phyloP scores from a whole-genome alignment of 1,139 yeast species.

The Kodamaea sp. region DNA sequence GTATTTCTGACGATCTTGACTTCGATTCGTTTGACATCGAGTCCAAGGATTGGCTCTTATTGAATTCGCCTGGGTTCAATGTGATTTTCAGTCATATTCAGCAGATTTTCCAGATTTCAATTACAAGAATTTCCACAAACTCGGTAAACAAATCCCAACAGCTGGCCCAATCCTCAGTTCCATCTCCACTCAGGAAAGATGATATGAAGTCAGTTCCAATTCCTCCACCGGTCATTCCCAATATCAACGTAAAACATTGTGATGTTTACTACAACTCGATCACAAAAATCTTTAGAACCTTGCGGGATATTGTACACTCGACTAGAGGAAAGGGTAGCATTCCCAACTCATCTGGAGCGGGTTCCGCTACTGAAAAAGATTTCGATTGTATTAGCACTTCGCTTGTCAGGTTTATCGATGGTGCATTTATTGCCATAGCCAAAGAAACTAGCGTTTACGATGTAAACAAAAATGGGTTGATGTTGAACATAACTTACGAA shows the following conservation, averaged over 20 bases:
- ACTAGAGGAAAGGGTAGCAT: constrained; percentile 10
- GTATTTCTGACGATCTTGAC: constrained; percentile 5
- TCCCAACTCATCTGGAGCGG: constrained; percentile 1
- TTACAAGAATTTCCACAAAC: constrained; percentile 29
- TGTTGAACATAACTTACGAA: constrained; percentile 48
- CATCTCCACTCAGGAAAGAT: constrained; percentile 1
- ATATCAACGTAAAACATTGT: constrained; percentile 21
- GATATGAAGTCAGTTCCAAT: constrained; percentile 9
- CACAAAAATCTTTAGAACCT: constrained; percentile 43
- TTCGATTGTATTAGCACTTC: constrained; percentile 10
- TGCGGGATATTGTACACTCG: constrained; percentile 46
- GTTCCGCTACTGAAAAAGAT: constrained; percentile 3
- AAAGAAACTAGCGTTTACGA: constrained; percentile 47
- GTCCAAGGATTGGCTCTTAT: constrained; percentile 6
- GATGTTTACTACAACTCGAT: constrained; percentile 41
- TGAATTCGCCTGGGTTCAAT: constrained; percentile 37
- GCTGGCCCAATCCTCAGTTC: constrained; percentile 2
- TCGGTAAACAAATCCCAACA: constrained; percentile 6
- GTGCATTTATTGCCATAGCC: constrained; percentile 38
- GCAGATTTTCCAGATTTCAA: constrained; percentile 39
- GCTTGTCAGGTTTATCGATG: constrained; percentile 30
- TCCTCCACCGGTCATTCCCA: constrained; percentile 13
- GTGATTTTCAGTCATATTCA: constrained; percentile 39
- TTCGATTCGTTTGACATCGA: constrained; percentile 5
- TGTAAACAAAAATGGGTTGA: constrained; percentile 41